Conservation (phyloP, 805 yeast species). For the Starmerella asiatica region DNA sequence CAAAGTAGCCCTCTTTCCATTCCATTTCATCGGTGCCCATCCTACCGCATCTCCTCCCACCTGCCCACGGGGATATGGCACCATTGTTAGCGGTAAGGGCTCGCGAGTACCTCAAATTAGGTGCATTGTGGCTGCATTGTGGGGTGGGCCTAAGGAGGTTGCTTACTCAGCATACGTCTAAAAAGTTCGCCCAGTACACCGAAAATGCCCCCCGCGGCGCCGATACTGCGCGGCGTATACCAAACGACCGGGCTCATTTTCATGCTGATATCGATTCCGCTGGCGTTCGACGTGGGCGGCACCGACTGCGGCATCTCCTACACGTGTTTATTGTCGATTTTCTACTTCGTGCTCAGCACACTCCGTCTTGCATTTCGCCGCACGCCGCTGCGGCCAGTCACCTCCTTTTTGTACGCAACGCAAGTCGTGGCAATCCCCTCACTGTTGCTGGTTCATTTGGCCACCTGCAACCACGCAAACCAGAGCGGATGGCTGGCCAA, state of each 20-base stretch:
- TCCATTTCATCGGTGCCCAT: no score
- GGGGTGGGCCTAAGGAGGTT: no score
- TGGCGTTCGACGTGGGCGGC: constrained; percentile 91
- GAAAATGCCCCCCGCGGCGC: constrained; percentile 7
- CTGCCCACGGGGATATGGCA: no score
- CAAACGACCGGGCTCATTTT: constrained; percentile 15
- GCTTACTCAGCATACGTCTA: no score
- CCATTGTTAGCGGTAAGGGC: no score
- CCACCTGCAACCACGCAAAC: constrained; percentile 22
- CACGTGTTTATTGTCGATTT: constrained; percentile 53
- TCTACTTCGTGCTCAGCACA: constrained; percentile 63
- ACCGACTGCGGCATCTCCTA: constrained; percentile 77
- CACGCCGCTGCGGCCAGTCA: constrained; percentile 28
- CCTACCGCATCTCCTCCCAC: no score
- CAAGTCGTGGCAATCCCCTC: constrained; percentile 80
- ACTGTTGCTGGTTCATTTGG: constrained; percentile 44
- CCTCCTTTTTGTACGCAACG: constrained; percentile 44
- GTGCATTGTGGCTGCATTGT: no score
- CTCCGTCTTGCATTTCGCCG: constrained; percentile 40
- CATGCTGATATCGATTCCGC: constrained; percentile 57
- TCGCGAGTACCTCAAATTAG: no score
- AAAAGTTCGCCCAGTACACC: neutral
- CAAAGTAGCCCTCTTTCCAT: no score
- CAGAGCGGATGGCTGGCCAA: constrained; percentile 15
- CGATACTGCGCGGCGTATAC: constrained; percentile 8